Base-by-base conservation (phyloP, 2,329 filamentous ascomycete genomes). In the Sclerotinia sclerotiorum region DNA sequence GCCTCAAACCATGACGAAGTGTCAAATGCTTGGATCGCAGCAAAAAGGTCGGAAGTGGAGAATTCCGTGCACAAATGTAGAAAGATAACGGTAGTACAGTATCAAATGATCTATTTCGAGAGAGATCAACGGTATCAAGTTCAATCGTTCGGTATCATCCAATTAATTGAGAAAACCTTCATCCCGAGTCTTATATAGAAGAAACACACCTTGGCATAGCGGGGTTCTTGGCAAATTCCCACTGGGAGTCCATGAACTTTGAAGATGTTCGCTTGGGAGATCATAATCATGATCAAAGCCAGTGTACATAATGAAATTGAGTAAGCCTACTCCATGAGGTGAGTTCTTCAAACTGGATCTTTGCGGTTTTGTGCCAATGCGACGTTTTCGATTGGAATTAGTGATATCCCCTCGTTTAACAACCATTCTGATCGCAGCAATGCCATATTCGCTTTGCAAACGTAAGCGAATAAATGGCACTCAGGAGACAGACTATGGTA, bases 1-100 rank as follows among this genome's bases (percentile, higher is more conserved):
- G 24, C 44, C 29, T 67, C 64, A 67, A 67, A 67, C 64, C 11
- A 32, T 5, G 44, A 48, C 42, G 32, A 24, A n/a, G 32, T 44
- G 29, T 27, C 29, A 62, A 39, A 39, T 51, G 29, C 21, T 63
- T 55, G 27, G 11, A 27, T 35, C 46, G 19, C 24, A 51, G 51
- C 19, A 55, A 35, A 19, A 29, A 48, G 10, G 21, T 46, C 48
- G 52, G 29, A 32, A 48, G 13, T 35, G 46, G 21, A 17, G 4
- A 8, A 39, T 39, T n/a, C 27, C 27, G 21, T 19, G 44, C 29
- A 24, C 2, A 51, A 49, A 39, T 4, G n/a, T 19, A 19, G 15
- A 51, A 51, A 2, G 24, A 11, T 39, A 51, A 62, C 21, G 19
- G 60, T 62, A 51, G 60, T 24, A 39, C 46, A 39, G 60, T 51